phyloP scores from a whole-genome alignment of 768 basidiomycete species.

The Termitomyces sp. region DNA sequence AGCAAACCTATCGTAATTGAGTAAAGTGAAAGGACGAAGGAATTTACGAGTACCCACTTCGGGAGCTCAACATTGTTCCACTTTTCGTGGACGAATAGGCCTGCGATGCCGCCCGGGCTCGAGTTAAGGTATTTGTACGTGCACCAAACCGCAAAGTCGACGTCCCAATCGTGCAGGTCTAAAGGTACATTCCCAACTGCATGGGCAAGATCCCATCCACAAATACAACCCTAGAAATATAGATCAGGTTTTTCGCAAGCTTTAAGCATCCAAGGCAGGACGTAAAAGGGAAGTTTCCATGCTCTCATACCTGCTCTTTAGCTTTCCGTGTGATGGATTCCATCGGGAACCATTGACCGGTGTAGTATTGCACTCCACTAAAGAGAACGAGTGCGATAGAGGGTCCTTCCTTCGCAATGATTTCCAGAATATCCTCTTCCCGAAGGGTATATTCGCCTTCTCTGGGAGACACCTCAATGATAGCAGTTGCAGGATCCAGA shows the following conservation, averaged over 20 bases:
- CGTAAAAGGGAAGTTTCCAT: conserved; percentile 11
- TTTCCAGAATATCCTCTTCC: conserved; percentile 81
- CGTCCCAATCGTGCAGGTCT: conserved; percentile 85
- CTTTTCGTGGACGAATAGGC: conserved; percentile 82
- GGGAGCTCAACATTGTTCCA: conserved; percentile 63
- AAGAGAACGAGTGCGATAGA: conserved; percentile 89
- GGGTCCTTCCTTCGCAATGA: conserved; percentile 65
- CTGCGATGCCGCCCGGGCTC: conserved; percentile 96
- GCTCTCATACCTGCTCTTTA: conserved; percentile 61
- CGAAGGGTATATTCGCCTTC: conserved; percentile 81
- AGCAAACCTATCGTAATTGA: conserved; percentile 52
- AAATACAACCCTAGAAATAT: conserved; percentile 73
- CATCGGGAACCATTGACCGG: conserved; percentile 93
- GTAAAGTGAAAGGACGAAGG: conserved; percentile 8
- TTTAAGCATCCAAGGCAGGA: conserved; percentile 9
- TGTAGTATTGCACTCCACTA: conserved; percentile 95
- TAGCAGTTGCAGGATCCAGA: conserved; percentile 62
- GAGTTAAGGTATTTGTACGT: conserved; percentile 98
- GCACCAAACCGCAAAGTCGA: conserved; percentile 99
- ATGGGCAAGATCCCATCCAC: conserved; percentile 97
- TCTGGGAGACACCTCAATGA: conserved; percentile 78
- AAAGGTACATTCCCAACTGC: conserved; percentile 91
- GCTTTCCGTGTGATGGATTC: conserved; percentile 77
- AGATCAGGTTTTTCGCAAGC: conserved; percentile 12
- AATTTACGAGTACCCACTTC: conserved; percentile 42